Evolutionary conservation across 768 basidiomycete genomes (phyloP).

Genomic region (Leccinum sublutescens): DNA sequence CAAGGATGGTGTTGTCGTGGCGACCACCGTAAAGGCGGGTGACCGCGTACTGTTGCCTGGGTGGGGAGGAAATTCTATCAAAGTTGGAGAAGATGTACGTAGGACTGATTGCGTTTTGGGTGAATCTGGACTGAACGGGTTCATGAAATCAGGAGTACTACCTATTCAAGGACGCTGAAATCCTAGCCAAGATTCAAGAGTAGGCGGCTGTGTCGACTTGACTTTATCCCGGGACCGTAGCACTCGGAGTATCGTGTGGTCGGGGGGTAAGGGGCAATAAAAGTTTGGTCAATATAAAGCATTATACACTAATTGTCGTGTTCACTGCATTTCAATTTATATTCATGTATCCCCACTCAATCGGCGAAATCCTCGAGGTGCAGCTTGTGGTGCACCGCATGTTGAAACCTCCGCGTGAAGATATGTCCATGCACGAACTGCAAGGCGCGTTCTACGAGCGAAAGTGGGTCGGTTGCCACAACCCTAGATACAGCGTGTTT

Average conservation of each 20-base stretch:
- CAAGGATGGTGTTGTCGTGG: constrained; percentile 76
- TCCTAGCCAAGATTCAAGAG: constrained; percentile 95
- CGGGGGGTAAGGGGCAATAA: neutral
- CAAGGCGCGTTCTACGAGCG: constrained; percentile 9
- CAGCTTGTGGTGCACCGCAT: neutral
- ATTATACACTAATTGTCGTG: constrained; percentile 20
- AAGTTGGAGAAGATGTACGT: constrained; percentile 93
- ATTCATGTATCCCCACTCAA: constrained; percentile 31
- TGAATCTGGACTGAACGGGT: constrained; percentile 9
- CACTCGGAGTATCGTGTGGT: neutral
- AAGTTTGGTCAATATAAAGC: constrained; percentile 9
- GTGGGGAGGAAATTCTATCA: constrained; percentile 96
- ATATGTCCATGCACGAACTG: constrained; percentile 7
- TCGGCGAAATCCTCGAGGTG: neutral
- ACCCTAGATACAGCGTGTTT: constrained; percentile 11
- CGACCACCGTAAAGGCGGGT: constrained; percentile 78
- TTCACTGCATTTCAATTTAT: constrained; percentile 29
- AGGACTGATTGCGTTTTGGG: neutral
- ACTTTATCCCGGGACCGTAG: neutral
- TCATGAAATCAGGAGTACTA: constrained; percentile 71
- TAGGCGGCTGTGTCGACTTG: constrained; percentile 37
- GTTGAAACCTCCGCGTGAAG: neutral
- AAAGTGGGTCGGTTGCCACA: neutral
- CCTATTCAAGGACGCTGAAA: constrained; percentile 92
- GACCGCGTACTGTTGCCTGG: constrained; percentile 93